A percentile compares a stretch with the other conserved stretches of the same genome.
Conservation (phyloP, 176 grass and related monocot genomes). For the Ensete ventricosum region DNA sequence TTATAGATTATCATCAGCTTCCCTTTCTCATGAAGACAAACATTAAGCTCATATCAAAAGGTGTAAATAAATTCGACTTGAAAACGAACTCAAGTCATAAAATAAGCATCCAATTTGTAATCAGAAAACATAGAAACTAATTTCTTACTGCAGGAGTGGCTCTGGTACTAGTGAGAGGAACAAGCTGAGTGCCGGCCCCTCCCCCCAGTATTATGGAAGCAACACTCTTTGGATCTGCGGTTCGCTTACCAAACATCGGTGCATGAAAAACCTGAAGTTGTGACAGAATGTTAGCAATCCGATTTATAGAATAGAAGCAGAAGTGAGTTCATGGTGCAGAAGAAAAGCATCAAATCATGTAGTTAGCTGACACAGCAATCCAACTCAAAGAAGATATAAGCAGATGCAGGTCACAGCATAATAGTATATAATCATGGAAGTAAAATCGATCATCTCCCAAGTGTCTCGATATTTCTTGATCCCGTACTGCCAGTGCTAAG, state of each 20-base stretch:
- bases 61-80: too few relatives aligned
- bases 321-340: background rate
- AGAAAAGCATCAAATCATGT: background rate
- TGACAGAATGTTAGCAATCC: background rate
- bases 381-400: too few relatives aligned
- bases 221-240: conserved; percentile 45
- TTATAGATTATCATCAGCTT: background rate
- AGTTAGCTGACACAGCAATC: too few relatives aligned
- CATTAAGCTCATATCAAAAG: too few relatives aligned
- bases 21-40: background rate
- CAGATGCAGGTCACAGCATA: too few relatives aligned
- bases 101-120: background rate
- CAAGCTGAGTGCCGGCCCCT: conserved; percentile 66
- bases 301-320: background rate
- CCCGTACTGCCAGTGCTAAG: too few relatives aligned
- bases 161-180: conserved; percentile 70
- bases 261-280: background rate
- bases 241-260: conserved; percentile 21
- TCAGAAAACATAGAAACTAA: background rate
- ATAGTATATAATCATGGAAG: too few relatives aligned
- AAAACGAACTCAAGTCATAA: too few relatives aligned
- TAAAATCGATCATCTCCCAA: too few relatives aligned
- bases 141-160: conserved; percentile 73
- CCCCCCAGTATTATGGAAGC: conserved; percentile 75
- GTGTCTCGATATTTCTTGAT: too few relatives aligned